Evolutionary conservation across 495 filamentous ascomycete genomes (phyloP).

Genomic region (Tricharina praecox): DNA sequence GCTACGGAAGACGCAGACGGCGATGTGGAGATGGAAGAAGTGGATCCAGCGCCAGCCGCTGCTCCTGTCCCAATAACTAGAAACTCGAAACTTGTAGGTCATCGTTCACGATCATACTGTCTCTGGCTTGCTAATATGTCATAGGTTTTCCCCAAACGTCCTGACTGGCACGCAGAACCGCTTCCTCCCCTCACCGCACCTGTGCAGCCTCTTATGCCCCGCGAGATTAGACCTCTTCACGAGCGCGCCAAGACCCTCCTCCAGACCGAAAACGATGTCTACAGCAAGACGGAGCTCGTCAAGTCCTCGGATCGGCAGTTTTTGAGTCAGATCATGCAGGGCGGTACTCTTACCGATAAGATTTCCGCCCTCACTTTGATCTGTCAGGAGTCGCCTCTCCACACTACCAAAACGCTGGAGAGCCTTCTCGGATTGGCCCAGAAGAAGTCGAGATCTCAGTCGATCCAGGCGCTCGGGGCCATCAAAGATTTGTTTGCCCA

Average conservation of each 20-base stretch:
- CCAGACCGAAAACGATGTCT: slow-evolving; percentile 52
- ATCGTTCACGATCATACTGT: background rate
- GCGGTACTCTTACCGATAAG: slow-evolving; percentile 90
- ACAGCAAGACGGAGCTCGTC: slow-evolving; percentile 36
- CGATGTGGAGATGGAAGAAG: background rate
- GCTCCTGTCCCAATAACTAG: slow-evolving; percentile 8
- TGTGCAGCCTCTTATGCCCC: slow-evolving; percentile 35
- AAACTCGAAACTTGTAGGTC: slow-evolving; percentile 19
- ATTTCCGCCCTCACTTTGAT: slow-evolving; percentile 85
- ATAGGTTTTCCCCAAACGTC: slow-evolving; percentile 55
- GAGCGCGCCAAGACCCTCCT: slow-evolving; percentile 56
- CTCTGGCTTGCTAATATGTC: slow-evolving; percentile 16
- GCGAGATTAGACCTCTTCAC: slow-evolving; percentile 55
- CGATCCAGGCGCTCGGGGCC: slow-evolving; percentile 75
- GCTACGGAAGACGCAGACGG: slow-evolving; percentile 25
- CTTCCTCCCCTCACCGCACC: slow-evolving; percentile 39
- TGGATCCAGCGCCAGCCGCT: slow-evolving; percentile 1
- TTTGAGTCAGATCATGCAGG: slow-evolving; percentile 88
- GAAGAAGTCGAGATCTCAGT: slow-evolving; percentile 85
- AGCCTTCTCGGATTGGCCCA: slow-evolving; percentile 59
- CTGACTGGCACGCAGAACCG: slow-evolving; percentile 66
- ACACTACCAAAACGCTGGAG: slow-evolving; percentile 77
- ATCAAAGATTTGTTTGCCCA: slow-evolving; percentile 86
- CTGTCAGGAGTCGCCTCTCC: slow-evolving; percentile 86
- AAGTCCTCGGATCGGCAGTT: slow-evolving; percentile 74